Conservation (phyloP, 192 early-diverging fungal genomes). For the Umbelopsis vinacea region DNA sequence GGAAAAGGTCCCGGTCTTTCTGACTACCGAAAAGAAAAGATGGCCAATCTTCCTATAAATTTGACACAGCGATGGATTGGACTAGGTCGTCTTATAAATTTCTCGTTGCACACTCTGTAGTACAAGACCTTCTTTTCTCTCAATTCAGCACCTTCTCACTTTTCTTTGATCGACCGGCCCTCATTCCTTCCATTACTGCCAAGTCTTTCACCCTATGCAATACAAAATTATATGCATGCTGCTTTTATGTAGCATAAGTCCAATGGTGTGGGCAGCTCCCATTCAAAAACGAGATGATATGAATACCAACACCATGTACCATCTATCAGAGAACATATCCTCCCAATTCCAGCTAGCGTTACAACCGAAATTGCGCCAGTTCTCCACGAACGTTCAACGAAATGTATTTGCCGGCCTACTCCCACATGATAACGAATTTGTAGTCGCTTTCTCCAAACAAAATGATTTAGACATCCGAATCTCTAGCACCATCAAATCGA, state of each 20-base stretch:
- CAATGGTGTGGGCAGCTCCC: background rate
- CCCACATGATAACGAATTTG: constrained; percentile 7
- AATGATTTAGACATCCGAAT: background rate
- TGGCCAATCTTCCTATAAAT: too few species aligned
- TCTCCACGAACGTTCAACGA: background rate
- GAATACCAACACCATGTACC: background rate
- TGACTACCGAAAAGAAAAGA: too few species aligned
- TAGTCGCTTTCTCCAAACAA: background rate
- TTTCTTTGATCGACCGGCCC: constrained; percentile 1
- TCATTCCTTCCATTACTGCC: background rate
- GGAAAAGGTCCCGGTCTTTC: too few species aligned
- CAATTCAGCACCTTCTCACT: background rate
- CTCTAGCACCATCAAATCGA: background rate
- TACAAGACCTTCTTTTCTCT: too few species aligned
- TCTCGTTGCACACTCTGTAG: too few species aligned
- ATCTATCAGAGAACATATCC: constrained; percentile 10
- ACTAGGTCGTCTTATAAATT: too few species aligned
- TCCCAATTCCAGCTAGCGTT: background rate
- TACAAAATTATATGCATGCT: background rate
- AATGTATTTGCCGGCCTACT: constrained; percentile 3
- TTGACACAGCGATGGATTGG: too few species aligned
- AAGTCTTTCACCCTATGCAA: background rate
- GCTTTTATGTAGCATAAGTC: background rate
- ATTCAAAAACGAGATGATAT: constrained; percentile 1
- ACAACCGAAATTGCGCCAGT: constrained; percentile 12